phyloP scores from a whole-genome alignment of 768 basidiomycete genomes.

The Ramaria rubella region DNA sequence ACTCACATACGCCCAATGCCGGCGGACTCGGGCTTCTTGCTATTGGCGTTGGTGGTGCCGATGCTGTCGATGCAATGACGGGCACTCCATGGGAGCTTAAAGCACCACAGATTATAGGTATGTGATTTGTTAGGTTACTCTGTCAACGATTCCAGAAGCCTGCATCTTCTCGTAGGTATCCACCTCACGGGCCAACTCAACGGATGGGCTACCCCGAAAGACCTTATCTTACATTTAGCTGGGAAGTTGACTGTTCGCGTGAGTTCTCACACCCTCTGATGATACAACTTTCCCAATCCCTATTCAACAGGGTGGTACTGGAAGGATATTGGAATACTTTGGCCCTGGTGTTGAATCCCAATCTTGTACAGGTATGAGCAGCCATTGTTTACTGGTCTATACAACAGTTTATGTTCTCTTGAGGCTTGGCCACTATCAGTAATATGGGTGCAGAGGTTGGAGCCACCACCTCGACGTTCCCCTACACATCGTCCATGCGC shows the following conservation, averaged over 20 bases:
- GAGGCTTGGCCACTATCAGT: constrained; percentile 87
- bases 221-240: constrained; percentile 89
- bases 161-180: constrained; percentile 46
- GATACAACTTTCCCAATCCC: not conserved
- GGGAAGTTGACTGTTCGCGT: constrained; percentile 92
- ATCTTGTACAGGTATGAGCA: constrained; percentile 76
- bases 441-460: constrained; percentile 99
- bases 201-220: constrained; percentile 95
- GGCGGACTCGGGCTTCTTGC: constrained; percentile 95
- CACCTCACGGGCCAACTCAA: constrained; percentile 80
- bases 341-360: constrained; percentile 85
- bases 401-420: not conserved
- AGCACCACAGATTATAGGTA: constrained; percentile 78
- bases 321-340: constrained; percentile 93
- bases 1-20: constrained; percentile 97
- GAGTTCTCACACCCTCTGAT: constrained; percentile 23
- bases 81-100: constrained; percentile 98
- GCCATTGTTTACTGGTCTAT: not conserved
- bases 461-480: constrained; percentile 98
- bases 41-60: constrained; percentile 98
- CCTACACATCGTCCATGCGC: constrained; percentile 87
- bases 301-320: constrained; percentile 77
- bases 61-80: constrained; percentile 97
- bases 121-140: constrained; percentile 18
- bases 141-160: not conserved